These are phyloP conservation scores for Talaromyces islandicus DNA, from an alignment of 2,329 filamentous ascomycete genomes.

Conservation along the genomic window DNA sequence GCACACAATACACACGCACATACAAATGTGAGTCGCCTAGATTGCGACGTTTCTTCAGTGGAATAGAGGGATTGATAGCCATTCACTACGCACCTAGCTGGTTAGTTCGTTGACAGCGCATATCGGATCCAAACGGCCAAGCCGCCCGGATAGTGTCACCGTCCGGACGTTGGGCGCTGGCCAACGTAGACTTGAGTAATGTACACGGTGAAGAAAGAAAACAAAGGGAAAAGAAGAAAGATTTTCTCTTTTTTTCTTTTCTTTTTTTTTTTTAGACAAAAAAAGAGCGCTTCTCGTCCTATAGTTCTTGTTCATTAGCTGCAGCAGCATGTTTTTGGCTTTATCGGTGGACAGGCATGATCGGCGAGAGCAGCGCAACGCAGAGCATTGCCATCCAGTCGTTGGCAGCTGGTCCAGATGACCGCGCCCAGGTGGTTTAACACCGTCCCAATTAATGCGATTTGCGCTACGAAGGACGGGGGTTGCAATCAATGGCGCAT, in stretches of 20 bases:
- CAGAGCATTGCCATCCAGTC: not conserved
- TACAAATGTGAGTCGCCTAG: not conserved
- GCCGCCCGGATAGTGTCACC: not conserved
- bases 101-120: not conserved
- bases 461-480: not conserved
- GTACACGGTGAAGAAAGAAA: not conserved
- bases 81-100: not conserved
- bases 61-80: not conserved
- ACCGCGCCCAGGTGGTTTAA: conserved; percentile 10
- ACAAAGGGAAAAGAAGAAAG: not conserved
- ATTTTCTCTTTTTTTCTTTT: too few relatives aligned
- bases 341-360: not conserved
- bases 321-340: not conserved
- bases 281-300: not conserved
- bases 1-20: not conserved
- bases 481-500: not conserved
- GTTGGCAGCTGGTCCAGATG: conserved; percentile 1
- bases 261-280: too few relatives aligned
- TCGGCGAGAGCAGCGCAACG: not conserved
- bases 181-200: not conserved
- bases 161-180: not conserved
- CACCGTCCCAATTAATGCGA: not conserved
- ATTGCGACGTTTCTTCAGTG: not conserved
- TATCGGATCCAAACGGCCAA: not conserved
- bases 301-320: not conserved